These are phyloP conservation scores for Spathaspora arborariae DNA, from an alignment of 805 yeast species.

Conservation along the genomic window DNA sequence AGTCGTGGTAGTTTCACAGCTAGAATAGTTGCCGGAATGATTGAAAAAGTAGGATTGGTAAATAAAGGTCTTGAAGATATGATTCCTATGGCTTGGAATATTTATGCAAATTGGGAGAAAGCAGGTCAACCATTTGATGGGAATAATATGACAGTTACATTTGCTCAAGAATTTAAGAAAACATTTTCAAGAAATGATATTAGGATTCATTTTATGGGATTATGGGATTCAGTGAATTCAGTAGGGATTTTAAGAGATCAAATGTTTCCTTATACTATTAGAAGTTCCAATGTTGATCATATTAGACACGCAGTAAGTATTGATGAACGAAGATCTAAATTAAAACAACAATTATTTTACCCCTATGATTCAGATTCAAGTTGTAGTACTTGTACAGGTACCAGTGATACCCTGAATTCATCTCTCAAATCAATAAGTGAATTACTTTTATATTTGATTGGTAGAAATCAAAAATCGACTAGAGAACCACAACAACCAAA, in stretches of 20 bases:
- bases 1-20: constrained; percentile 65
- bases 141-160: constrained; percentile 37
- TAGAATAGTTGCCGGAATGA: constrained; percentile 61
- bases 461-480: not conserved
- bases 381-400: not conserved
- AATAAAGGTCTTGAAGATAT: constrained; percentile 52
- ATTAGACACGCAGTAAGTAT: constrained; percentile 65
- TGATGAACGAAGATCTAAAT: constrained; percentile 64
- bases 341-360: constrained; percentile 52
- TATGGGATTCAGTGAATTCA: constrained; percentile 68
- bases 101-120: constrained; percentile 57
- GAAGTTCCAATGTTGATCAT: constrained; percentile 49
- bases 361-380: constrained; percentile 19
- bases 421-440: constrained; percentile 5
- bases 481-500: constrained; percentile 1
- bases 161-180: constrained; percentile 50
- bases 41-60: constrained; percentile 59
- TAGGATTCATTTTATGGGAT: constrained; percentile 54
- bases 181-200: constrained; percentile 49
- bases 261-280: constrained; percentile 54
- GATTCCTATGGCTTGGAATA: constrained; percentile 58
- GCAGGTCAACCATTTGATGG: constrained; percentile 54
- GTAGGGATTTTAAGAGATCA: constrained; percentile 58
- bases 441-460: not conserved
- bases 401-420: not conserved